Conservation (phyloP, 2,329 filamentous ascomycete species). For the Fusarium globosum region DNA sequence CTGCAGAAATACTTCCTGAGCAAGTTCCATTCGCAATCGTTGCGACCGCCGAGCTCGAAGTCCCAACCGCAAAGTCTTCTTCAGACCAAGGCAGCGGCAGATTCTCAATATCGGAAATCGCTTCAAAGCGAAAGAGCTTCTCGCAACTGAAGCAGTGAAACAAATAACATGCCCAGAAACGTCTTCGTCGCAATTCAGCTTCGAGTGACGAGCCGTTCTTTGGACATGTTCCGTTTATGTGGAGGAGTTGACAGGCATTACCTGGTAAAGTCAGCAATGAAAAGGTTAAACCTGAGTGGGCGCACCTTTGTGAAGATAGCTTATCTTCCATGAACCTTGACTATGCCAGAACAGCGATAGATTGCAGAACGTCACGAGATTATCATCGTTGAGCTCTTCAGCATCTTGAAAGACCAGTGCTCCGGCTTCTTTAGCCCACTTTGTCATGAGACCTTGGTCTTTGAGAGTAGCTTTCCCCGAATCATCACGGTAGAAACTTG, state of each 20-base stretch:
- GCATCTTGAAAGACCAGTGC: slow-evolving; percentile 20
- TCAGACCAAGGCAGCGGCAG: not conserved
- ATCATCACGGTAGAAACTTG: slow-evolving; percentile 29
- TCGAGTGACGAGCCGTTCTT: not conserved
- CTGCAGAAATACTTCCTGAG: not conserved
- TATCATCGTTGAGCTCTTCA: slow-evolving; percentile 23
- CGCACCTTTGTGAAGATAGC: slow-evolving; percentile 34
- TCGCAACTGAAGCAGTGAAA: slow-evolving; percentile 8
- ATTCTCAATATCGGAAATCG: not conserved
- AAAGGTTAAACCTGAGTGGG: accelerated
- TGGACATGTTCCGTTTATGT: slow-evolving; percentile 4
- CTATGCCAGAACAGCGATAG: slow-evolving; percentile 39
- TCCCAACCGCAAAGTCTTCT: accelerated
- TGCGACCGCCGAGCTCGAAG: accelerated
- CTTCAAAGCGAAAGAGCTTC: not conserved
- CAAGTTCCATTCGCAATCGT: not conserved
- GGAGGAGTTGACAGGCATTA: slow-evolving; percentile 32
- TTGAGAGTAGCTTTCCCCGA: not conserved
- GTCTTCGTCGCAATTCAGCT: not conserved
- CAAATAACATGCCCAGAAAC: not conserved
- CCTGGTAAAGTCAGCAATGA: not conserved
- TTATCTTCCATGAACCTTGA: slow-evolving; percentile 36
- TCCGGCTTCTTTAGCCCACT: slow-evolving; percentile 32
- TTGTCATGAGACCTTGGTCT: not conserved
- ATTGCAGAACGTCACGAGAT: slow-evolving; percentile 31